Percentiles rank a stretch among this genome's conserved stretches.
Conservation (phyloP, 1,284 basidiomycete species). For the Nidula niveotomentosa region DNA sequence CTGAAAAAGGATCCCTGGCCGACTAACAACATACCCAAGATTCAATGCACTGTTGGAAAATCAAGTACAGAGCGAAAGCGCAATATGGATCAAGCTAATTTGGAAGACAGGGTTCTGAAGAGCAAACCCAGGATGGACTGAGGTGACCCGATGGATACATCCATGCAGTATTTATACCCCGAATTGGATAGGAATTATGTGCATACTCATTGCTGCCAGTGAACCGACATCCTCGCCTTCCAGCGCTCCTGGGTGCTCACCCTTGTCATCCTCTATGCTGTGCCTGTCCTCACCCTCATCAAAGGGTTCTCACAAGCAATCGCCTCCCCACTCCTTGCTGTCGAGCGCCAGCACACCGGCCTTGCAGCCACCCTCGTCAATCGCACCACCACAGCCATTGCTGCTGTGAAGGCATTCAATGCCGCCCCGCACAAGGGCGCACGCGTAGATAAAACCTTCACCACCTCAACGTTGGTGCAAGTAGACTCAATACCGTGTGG, state of each 20-base stretch:
- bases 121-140: no score
- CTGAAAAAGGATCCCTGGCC: no score
- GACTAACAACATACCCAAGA: no score
- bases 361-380: slow-evolving; percentile 80
- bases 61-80: no score
- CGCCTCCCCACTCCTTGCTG: slow-evolving; percentile 64
- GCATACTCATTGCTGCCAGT: no score
- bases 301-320: slow-evolving; percentile 75
- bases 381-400: slow-evolving; percentile 76
- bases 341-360: slow-evolving; percentile 70
- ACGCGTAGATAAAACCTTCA: slow-evolving; percentile 48
- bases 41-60: no score
- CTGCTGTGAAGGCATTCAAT: slow-evolving; percentile 97
- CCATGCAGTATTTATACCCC: no score
- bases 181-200: no score
- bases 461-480: slow-evolving; percentile 48
- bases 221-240: slow-evolving; percentile 88
- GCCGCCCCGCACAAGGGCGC: slow-evolving; percentile 65
- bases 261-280: slow-evolving; percentile 87
- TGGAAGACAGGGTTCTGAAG: no score
- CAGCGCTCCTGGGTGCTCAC: slow-evolving; percentile 72
- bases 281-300: slow-evolving; percentile 81
- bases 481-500: slow-evolving; percentile 72
- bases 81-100: no score
- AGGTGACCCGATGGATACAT: no score